A percentile compares a stretch with the other conserved stretches of the same genome.
Evolutionary conservation across 495 filamentous ascomycete genomes (phyloP).

Genomic region (Clohesyomyces aquaticus): DNA sequence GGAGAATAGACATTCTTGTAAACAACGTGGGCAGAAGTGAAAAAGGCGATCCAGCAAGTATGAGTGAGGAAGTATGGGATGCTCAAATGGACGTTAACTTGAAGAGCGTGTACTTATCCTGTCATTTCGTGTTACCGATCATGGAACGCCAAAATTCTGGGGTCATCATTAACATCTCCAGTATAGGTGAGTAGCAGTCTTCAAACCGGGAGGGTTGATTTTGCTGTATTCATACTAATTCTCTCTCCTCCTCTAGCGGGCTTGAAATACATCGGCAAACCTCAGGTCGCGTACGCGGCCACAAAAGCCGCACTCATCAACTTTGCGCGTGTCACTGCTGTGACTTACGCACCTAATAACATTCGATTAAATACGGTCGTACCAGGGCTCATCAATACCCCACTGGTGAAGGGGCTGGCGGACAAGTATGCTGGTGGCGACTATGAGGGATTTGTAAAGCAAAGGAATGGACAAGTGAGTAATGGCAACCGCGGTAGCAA

Average conservation of each 20-base stretch:
- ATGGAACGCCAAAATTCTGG: slow-evolving; percentile 53
- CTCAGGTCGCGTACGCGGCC: slow-evolving; percentile 56
- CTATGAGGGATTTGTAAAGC: slow-evolving; percentile 47
- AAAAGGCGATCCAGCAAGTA: slow-evolving; percentile 55
- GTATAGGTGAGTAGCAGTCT: slow-evolving; percentile 40
- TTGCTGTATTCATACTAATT: background rate
- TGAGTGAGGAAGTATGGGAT: slow-evolving; percentile 56
- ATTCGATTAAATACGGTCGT: background rate
- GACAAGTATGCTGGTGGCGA: slow-evolving; percentile 50
- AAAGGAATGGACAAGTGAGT: slow-evolving; percentile 44
- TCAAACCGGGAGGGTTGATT: background rate
- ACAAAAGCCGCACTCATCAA: slow-evolving; percentile 14
- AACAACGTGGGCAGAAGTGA: slow-evolving; percentile 59
- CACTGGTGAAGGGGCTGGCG: background rate
- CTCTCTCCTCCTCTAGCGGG: slow-evolving; percentile 48
- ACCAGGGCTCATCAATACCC: background rate
- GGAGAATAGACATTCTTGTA: slow-evolving; percentile 60
- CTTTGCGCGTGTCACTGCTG: background rate
- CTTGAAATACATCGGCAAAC: slow-evolving; percentile 58
- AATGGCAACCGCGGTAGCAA: background rate
- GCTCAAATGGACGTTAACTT: slow-evolving; percentile 57
- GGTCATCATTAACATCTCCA: slow-evolving; percentile 52
- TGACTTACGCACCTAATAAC: background rate
- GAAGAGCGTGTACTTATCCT: slow-evolving; percentile 57
- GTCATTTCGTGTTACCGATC: slow-evolving; percentile 54